Percentiles rank a stretch among this genome's conserved stretches.
Conservation (phyloP, 2,329 filamentous ascomycete species). For the Neofusicoccum cordaticola region DNA sequence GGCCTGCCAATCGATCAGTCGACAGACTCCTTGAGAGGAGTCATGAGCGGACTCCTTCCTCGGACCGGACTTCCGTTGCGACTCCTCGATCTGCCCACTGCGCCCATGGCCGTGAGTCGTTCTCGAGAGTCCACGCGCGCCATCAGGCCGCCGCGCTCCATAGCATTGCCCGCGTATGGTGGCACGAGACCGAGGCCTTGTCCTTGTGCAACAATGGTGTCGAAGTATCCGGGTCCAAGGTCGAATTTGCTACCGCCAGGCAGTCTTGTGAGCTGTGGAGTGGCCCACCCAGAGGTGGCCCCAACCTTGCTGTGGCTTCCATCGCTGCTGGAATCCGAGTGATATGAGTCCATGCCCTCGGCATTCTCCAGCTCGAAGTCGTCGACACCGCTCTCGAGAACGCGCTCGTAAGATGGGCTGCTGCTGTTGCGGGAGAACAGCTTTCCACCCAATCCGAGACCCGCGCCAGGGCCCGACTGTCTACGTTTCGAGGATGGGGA, state of each 20-base stretch:
- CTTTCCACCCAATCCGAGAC: conserved; percentile 24
- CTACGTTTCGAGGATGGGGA: conserved; percentile 27
- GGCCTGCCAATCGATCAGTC: conserved; percentile 25
- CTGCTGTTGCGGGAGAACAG: conserved; percentile 50
- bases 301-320: conserved; percentile 58
- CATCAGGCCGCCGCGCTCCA: conserved; percentile 68
- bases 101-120: conserved; percentile 58
- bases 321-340: conserved; percentile 48
- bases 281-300: conserved; percentile 64
- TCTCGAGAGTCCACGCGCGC: conserved; percentile 85
- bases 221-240: conserved; percentile 25
- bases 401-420: conserved; percentile 68
- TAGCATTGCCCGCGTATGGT: conserved; percentile 37
- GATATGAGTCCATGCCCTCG: conserved; percentile 48
- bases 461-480: background rate
- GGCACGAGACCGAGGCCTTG: conserved; percentile 31
- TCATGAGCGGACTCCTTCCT: conserved; percentile 36
- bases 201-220: conserved; percentile 27
- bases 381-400: conserved; percentile 68
- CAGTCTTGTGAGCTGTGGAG: conserved; percentile 55
- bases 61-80: conserved; percentile 49
- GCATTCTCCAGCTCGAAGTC: conserved; percentile 76
- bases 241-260: conserved; percentile 19
- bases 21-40: conserved; percentile 34
- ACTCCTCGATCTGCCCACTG: conserved; percentile 54